Base-by-base conservation (phyloP, 225 moss, liverwort and hornwort genomes). In the Bryoerythrophyllum caledonicum region DNA sequence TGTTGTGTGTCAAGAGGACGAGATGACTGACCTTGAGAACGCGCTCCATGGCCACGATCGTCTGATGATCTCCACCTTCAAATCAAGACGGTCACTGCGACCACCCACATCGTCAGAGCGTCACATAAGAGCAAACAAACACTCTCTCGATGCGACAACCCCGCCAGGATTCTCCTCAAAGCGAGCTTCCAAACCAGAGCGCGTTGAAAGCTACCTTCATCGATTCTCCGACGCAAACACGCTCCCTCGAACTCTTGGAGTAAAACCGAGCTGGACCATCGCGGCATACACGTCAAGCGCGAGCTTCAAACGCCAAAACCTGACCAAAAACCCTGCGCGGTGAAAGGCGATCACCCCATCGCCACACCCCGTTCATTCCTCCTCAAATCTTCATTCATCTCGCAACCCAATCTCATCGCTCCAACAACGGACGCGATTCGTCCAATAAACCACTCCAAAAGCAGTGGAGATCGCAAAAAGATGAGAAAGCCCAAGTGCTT, bases 41-140 rank as follows among this genome's bases (percentile, higher is more conserved):
- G 76, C 84, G 80, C 82, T 91, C 90, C 90, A 91, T 91, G 53
- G 57, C 68, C 46, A 52, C 51, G 60, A 79, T 66, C 60, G 46
- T 60, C 40, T n/a, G 17, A 6, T 17, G 46, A 72, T 46, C 28
- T 59, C 17, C 20, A 14, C 43, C 59, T 43, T 28, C 43, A 24
- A 37, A 23, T 9, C 24, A 49, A 34, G 24, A 51, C 9, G 61
- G 35, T 60, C 60, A 46, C 21, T 32, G 13, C 71, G 7, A 44
- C 71, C 44, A 15, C 70, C 32, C 61, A 60, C 21, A 32, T 34
- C 44, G 43, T 6, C 7, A 54, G 35, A 55, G 13, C 8, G 28
- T 72, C 12, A 61, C n/a, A 23, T 9, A 7, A 56, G 13, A 16
- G 1, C 17, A 49, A 19, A 6, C 15, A 37, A 62, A 62, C 1